These are phyloP conservation scores for Ceratobasidium sp. DNA, from an alignment of 1,284 basidiomycete genomes.

Conservation along the genomic window DNA sequence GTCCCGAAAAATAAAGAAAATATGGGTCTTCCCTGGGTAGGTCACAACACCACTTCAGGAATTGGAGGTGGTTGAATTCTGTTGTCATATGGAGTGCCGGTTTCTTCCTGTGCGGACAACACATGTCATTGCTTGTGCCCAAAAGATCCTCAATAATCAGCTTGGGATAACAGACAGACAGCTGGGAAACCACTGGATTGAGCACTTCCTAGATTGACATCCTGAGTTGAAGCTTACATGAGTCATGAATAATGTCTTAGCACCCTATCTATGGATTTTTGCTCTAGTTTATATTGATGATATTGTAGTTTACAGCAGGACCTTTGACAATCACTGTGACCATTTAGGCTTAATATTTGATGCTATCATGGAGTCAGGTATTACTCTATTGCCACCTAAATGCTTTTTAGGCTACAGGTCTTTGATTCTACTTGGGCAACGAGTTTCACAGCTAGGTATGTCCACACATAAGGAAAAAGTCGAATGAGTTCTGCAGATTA, in stretches of 20 bases:
- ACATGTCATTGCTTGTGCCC: background rate
- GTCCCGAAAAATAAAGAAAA: no score
- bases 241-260: background rate
- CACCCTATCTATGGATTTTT: slow-evolving; percentile 59
- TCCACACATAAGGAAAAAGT: slow-evolving; percentile 58
- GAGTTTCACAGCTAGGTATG: slow-evolving; percentile 55
- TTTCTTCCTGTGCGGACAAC: slow-evolving; percentile 4
- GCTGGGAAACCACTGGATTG: slow-evolving; percentile 2
- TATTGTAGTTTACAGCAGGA: slow-evolving; percentile 58
- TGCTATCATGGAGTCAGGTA: slow-evolving; percentile 54
- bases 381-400: slow-evolving; percentile 59
- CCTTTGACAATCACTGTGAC: slow-evolving; percentile 57
- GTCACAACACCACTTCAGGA: background rate
- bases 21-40: no score
- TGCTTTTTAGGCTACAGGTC: slow-evolving; percentile 58
- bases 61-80: slow-evolving; percentile 1
- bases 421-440: slow-evolving; percentile 58
- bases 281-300: slow-evolving; percentile 65
- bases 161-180: background rate
- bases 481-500: slow-evolving; percentile 52
- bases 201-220: slow-evolving; percentile 3
- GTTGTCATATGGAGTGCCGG: slow-evolving; percentile 4
- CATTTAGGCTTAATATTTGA: slow-evolving; percentile 56
- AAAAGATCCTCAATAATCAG: background rate
- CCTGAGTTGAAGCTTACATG: slow-evolving; percentile 30